Percentiles rank a stretch among this genome's conserved stretches.
phyloP scores from a whole-genome alignment of 352 stramenopile genomes.

The Plasmopara viticola region DNA sequence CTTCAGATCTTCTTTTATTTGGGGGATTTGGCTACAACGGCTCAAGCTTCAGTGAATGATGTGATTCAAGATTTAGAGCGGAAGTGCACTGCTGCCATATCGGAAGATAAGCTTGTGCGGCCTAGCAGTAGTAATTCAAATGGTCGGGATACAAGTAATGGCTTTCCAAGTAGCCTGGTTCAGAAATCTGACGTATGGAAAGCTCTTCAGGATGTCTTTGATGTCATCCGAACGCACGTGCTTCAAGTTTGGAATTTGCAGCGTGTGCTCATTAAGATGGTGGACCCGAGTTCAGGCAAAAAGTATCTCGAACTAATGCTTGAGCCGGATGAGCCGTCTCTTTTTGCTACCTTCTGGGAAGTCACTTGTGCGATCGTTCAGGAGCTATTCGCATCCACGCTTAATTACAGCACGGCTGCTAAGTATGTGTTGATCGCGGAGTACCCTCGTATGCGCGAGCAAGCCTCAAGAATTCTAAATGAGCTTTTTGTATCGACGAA shows the following conservation, averaged over 20 bases:
- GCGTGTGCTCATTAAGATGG: slow-evolving; percentile 79
- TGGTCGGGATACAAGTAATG: slow-evolving; percentile 22
- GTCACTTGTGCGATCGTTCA: slow-evolving; percentile 72
- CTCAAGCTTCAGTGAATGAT: slow-evolving; percentile 73
- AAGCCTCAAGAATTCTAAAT: slow-evolving; percentile 57
- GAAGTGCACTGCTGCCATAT: slow-evolving; percentile 47
- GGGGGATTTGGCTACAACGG: slow-evolving; percentile 47
- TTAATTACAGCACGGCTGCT: slow-evolving; percentile 47
- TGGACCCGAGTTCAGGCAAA: slow-evolving; percentile 33
- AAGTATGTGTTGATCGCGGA: slow-evolving; percentile 69
- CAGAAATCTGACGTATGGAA: slow-evolving; percentile 79
- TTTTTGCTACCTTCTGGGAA: slow-evolving; percentile 84
- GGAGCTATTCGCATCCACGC: slow-evolving; percentile 59
- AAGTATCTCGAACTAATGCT: slow-evolving; percentile 72
- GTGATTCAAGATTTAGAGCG: slow-evolving; percentile 79
- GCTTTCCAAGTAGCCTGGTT: slow-evolving; percentile 19
- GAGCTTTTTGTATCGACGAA: slow-evolving; percentile 54
- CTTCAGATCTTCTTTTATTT: slow-evolving; percentile 80
- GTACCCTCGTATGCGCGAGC: slow-evolving; percentile 74
- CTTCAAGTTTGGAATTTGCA: slow-evolving; percentile 85
- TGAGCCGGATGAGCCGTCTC: slow-evolving; percentile 60
- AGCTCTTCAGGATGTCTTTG: slow-evolving; percentile 73
- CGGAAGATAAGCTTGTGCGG: slow-evolving; percentile 55
- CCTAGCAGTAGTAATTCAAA: slow-evolving; percentile 11
- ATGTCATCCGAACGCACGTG: slow-evolving; percentile 54